Conservation (phyloP, 2,329 filamentous ascomycete genomes). For the Cryphonectria radicalis region DNA sequence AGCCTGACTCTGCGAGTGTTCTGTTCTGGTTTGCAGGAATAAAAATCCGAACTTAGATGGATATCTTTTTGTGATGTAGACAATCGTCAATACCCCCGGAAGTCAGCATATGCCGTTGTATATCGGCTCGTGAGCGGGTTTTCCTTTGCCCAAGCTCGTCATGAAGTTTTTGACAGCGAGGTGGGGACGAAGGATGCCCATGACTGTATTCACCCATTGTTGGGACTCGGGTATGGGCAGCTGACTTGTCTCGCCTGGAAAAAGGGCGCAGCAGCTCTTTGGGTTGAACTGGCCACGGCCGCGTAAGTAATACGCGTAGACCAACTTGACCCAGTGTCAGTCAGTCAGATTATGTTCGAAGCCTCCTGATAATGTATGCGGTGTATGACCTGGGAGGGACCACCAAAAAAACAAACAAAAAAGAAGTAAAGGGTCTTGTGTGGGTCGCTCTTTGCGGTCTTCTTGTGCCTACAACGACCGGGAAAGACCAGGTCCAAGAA, state of each 20-base stretch:
- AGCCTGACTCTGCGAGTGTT: neutral
- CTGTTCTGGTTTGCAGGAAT: neutral
- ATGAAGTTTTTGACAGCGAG: neutral
- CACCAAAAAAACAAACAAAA: too few relatives aligned
- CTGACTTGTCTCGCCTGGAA: neutral
- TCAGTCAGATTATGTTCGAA: neutral
- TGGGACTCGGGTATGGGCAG: neutral
- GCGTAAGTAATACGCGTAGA: constrained; percentile 17
- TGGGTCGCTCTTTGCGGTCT: neutral
- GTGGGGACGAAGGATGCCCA: neutral
- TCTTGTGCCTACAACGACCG: neutral
- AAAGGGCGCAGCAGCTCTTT: constrained; percentile 12
- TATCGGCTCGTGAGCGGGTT: neutral
- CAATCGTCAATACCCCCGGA: neutral
- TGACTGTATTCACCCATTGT: neutral
- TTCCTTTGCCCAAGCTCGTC: neutral
- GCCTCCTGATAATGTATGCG: neutral
- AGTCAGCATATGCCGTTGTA: neutral
- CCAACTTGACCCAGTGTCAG: neutral
- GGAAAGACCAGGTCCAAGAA: neutral
- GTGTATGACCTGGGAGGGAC: neutral
- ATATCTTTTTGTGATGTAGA: neutral
- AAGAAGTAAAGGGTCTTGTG: neutral
- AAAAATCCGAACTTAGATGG: neutral
- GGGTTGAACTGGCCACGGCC: constrained; percentile 15